Evolutionary conservation across 352 stramenopile genomes (phyloP), one percentile per base, ranked within the genome.

Genomic region (Phytophthora pseudosyringae): DNA sequence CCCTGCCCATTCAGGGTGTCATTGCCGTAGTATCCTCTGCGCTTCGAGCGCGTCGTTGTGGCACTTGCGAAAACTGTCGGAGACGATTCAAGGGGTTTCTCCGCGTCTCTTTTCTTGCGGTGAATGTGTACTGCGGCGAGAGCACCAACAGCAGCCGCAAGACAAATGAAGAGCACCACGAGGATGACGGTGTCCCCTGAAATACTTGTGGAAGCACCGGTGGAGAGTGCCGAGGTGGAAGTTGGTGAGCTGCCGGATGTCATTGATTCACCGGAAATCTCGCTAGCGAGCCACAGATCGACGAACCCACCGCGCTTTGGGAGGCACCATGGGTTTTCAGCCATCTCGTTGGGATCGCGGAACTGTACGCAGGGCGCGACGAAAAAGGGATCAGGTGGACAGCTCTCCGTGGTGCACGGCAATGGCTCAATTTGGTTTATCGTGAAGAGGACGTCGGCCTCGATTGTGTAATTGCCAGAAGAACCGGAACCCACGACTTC

Each of bases 281-380:
- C 63, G 12, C 48, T 68, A 4, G 80, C 64, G 18, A 89, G 44
- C 80, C 80, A 89, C 10, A 86, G 45, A 13, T 78, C 57, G 13
- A 79, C 65, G 28, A 86, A 72, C 3, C 62, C 61, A 4, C 68
- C 74, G 2, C 52, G 35, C 5, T 25, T 47, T 18, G 80, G 80
- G 26, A 62, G 21, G 60, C 77, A 89, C 77, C 77, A 89, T 2
- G 56, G 56, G 28, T 64, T 64, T 13, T 29, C 39, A 31, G 45
- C 38, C 3, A 54, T 40, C 5, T 46, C 47, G 10, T 74, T 47
- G 0, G 35, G 32, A 16, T 43, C 33, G 18, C 64, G 39, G 21
- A 69, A 55, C 15, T 67, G 41, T 1, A 65, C 63, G 45, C 80
- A 89, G 1, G 80, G 80, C 1, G 80, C 69, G n/a, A 80, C 73